phyloP scores from a whole-genome alignment of 768 basidiomycete genomes.

The Boletus rubropictus region DNA sequence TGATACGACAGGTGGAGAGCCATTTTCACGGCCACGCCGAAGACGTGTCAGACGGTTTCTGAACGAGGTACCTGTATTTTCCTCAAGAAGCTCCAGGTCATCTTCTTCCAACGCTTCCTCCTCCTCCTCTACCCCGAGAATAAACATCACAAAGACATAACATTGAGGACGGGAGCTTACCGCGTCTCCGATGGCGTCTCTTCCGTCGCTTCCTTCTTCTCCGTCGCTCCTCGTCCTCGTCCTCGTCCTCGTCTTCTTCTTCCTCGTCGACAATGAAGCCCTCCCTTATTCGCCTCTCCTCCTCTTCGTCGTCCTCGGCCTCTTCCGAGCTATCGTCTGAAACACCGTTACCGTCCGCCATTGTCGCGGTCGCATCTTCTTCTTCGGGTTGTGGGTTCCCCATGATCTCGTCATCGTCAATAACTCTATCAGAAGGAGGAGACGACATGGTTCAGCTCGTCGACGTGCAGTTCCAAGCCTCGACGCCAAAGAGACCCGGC shows the following conservation, averaged over 20 bases:
- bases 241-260: slow-evolving; percentile 86
- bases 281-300: slow-evolving; percentile 69
- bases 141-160: slow-evolving; percentile 8
- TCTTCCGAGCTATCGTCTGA: slow-evolving; percentile 87
- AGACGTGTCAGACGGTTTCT: slow-evolving; percentile 68
- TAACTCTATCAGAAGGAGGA: slow-evolving; percentile 30
- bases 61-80: slow-evolving; percentile 81
- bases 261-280: slow-evolving; percentile 94
- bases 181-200: slow-evolving; percentile 53
- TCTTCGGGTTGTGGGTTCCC: slow-evolving; percentile 44
- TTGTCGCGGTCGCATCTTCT: slow-evolving; percentile 50
- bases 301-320: slow-evolving; percentile 87
- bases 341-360: slow-evolving; percentile 38
- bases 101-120: slow-evolving; percentile 77
- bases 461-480: not conserved
- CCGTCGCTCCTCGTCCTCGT: slow-evolving; percentile 51
- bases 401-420: slow-evolving; percentile 59
- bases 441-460: slow-evolving; percentile 48
- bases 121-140: slow-evolving; percentile 42
- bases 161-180: slow-evolving; percentile 29
- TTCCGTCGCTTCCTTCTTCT: slow-evolving; percentile 63
- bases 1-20: slow-evolving; percentile 59
- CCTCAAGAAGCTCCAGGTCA: slow-evolving; percentile 75
- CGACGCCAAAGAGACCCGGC: slow-evolving; percentile 11
- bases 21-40: slow-evolving; percentile 69